phyloP scores from a whole-genome alignment of 208 protist species.

The Leptomonas pyrrhocoris region DNA sequence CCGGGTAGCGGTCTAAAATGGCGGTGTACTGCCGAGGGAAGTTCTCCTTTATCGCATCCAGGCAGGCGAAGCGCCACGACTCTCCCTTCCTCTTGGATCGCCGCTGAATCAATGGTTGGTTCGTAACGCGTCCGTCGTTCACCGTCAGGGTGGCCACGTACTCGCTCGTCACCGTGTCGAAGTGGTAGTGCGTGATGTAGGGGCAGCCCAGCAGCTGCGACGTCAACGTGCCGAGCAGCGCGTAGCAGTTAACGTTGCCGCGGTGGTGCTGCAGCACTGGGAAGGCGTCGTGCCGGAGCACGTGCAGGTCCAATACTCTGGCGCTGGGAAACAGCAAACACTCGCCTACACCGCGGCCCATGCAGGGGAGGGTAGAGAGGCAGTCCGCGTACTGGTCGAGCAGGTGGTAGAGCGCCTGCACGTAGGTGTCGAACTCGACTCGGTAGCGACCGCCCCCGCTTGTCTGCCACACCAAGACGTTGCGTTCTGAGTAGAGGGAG shows the following conservation, averaged over 20 bases:
- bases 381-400: constrained; percentile 76
- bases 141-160: constrained; percentile 70
- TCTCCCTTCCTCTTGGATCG: constrained; percentile 69
- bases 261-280: constrained; percentile 68
- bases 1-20: constrained; percentile 66
- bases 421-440: constrained; percentile 84
- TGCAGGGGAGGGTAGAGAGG: constrained; percentile 29
- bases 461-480: constrained; percentile 66
- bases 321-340: constrained; percentile 55
- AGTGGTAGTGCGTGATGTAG: constrained; percentile 73
- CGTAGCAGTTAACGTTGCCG: constrained; percentile 86
- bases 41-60: constrained; percentile 80
- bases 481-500: constrained; percentile 31
- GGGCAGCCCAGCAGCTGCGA: constrained; percentile 73
- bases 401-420: constrained; percentile 75
- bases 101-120: constrained; percentile 65
- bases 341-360: constrained; percentile 15
- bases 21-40: constrained; percentile 82
- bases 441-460: constrained; percentile 70
- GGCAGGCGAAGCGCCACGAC: constrained; percentile 79
- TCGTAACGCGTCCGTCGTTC: constrained; percentile 51
- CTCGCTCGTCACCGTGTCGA: constrained; percentile 44
- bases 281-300: constrained; percentile 72
- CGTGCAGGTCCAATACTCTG: constrained; percentile 56
- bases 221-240: constrained; percentile 80